Base-by-base conservation (phyloP, 1,284 basidiomycete genomes). In the Schizophyllum commune region DNA sequence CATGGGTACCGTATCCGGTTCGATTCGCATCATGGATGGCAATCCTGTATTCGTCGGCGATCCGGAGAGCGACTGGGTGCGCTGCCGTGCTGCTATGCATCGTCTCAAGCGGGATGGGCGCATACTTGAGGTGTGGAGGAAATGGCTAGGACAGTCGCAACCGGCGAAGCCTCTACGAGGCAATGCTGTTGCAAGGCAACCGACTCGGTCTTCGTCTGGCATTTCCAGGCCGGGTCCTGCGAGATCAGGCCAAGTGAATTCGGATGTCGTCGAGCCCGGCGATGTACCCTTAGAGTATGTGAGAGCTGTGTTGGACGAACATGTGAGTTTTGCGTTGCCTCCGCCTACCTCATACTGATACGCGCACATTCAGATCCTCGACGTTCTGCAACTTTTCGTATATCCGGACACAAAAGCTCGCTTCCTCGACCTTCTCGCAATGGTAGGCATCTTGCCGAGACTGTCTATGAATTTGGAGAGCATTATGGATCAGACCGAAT, bases 391-490 rank as follows among this genome's bases (percentile, higher is more conserved):
- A 21, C 72, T 77, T 1, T 89, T 91, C 67, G 71, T 89, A 52
- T 91, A 81, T 67, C 89, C 89, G 1, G 86, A 89, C 61, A 89
- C 88, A 9, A 82, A 89, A 2, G 83, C 81, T 3, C 76, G 80
- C 60, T 84, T 90, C 61, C 63, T 87, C 20, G 73, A 76, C 56
- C 73, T 89, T 20, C 68, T 89, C 5, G 72, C 69, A n/a, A 70
- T 69, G 17, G 79, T 77, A 1, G 79, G 78, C 1, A 65, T 88
- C 1, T 65, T 79, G 19, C 62, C 71, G 1, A 78, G 79, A 51
- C 63, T 83, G 22, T 74, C 77, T 61, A 61, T 67, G 4, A 65
- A 66, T 47, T 65, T 76, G 32, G 74, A 70, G 32, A 69, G 62
- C 60, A 68, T 68, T 17, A 71, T 68, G 63, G 71, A 66, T 52